Evolutionary conservation across 768 basidiomycete genomes (phyloP).

Genomic region (Phaeotremella skinneri): DNA sequence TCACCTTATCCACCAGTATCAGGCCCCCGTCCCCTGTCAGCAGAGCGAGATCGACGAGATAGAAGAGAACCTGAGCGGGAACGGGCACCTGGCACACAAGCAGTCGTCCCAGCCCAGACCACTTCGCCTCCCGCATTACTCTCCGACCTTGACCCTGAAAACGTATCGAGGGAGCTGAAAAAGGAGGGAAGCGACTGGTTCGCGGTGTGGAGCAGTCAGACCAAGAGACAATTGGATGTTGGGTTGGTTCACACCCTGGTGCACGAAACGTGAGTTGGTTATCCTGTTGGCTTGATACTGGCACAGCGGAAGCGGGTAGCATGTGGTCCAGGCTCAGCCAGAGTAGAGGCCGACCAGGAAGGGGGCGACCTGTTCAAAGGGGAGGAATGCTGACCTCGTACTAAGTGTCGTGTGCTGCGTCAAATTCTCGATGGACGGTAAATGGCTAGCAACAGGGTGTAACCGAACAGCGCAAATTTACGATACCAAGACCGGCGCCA

Average conservation of each 20-base stretch:
- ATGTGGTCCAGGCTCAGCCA: no score
- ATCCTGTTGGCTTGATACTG: not conserved
- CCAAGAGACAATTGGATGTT: slow-evolving; percentile 75
- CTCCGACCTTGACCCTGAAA: slow-evolving; percentile 52
- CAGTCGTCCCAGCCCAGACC: not conserved
- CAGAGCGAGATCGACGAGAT: slow-evolving; percentile 43
- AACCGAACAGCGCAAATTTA: slow-evolving; percentile 95
- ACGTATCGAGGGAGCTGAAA: slow-evolving; percentile 54
- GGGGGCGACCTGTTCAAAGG: not conserved
- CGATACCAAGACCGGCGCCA: slow-evolving; percentile 79
- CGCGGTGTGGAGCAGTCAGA: slow-evolving; percentile 78
- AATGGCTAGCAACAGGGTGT: slow-evolving; percentile 89
- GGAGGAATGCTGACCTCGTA: not conserved
- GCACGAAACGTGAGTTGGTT: slow-evolving; percentile 72
- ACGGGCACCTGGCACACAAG: slow-evolving; percentile 49
- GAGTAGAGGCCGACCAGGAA: no score
- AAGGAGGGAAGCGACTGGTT: slow-evolving; percentile 84
- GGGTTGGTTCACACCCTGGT: slow-evolving; percentile 77
- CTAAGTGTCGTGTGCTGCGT: slow-evolving; percentile 81
- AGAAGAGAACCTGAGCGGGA: slow-evolving; percentile 50
- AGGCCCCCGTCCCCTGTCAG: slow-evolving; percentile 24
- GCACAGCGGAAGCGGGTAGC: no score
- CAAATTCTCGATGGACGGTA: slow-evolving; percentile 89
- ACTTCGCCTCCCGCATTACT: slow-evolving; percentile 41
- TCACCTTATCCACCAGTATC: slow-evolving; percentile 33